Percentiles rank a stretch among this genome's conserved stretches.
phyloP scores from a whole-genome alignment of 192 early-diverging fungal genomes.

The Phlyctochytrium arcticum region DNA sequence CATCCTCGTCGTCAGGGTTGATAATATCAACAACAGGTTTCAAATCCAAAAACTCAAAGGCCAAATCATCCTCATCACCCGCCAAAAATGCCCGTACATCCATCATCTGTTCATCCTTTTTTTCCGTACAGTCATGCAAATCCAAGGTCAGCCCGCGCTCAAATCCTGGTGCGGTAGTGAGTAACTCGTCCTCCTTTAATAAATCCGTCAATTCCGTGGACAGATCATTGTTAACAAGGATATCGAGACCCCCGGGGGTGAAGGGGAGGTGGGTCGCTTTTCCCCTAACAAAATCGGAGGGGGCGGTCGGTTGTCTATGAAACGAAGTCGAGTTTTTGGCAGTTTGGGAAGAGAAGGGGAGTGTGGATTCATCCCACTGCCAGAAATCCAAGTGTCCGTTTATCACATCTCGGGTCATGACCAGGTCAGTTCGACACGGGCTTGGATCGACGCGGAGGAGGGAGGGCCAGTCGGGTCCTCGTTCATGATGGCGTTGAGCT shows the following conservation, averaged over 20 bases:
- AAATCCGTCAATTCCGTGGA: slow-evolving; percentile 25
- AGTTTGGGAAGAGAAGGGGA: slow-evolving; percentile 2
- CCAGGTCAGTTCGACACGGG: slow-evolving; percentile 43
- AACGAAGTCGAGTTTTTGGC: slow-evolving; percentile 72
- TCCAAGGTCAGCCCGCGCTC: slow-evolving; percentile 59
- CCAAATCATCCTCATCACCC: slow-evolving; percentile 5
- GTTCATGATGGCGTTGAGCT: slow-evolving; percentile 35
- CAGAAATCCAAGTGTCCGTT: slow-evolving; percentile 42
- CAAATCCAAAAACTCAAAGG: slow-evolving; percentile 7
- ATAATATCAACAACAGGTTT: background rate
- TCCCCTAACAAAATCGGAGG: slow-evolving; percentile 69
- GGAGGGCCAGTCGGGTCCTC: slow-evolving; percentile 35
- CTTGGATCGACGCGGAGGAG: slow-evolving; percentile 43
- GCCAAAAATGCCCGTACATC: background rate
- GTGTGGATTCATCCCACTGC: slow-evolving; percentile 18
- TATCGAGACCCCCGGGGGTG: slow-evolving; percentile 54
- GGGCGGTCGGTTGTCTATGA: slow-evolving; percentile 48
- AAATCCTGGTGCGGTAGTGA: slow-evolving; percentile 68
- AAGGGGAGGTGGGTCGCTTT: slow-evolving; percentile 68
- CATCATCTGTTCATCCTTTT: background rate
- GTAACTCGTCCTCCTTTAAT: slow-evolving; percentile 40
- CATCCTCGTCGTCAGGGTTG: background rate
- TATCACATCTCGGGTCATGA: slow-evolving; percentile 49
- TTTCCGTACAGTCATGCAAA: background rate
- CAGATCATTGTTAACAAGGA: slow-evolving; percentile 17